These are phyloP conservation scores for Trichoderma simmonsii DNA, from an alignment of 2,329 filamentous ascomycete species.

Conservation along the genomic window DNA sequence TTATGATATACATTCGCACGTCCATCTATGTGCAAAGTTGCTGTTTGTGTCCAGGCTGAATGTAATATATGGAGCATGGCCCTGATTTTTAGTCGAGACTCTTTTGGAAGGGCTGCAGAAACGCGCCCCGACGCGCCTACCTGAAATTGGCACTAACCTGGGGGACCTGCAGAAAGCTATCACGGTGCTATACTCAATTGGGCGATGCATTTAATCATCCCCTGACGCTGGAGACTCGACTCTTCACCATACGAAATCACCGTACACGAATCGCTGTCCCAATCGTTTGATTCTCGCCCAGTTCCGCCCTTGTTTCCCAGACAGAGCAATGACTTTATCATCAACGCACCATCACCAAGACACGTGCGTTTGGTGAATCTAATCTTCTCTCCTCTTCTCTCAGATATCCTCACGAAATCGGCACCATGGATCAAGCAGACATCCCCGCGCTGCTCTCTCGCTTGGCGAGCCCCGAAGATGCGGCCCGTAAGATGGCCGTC, in stretches of 20 bases:
- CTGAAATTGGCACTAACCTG: not conserved
- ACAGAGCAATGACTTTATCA: conserved; percentile 8
- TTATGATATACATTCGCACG: not conserved
- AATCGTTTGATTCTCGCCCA: not conserved
- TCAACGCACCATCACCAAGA: not conserved
- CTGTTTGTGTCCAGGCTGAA: not conserved
- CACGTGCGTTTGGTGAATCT: not conserved
- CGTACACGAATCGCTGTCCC: not conserved
- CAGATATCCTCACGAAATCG: conserved; percentile 8
- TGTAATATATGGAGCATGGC: not conserved
- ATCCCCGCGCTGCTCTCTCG: conserved; percentile 63
- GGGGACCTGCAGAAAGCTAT: conserved; percentile 8
- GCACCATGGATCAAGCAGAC: conserved; percentile 62
- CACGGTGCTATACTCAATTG: not conserved
- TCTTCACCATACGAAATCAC: not conserved
- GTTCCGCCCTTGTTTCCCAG: not conserved
- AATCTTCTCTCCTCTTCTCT: not conserved
- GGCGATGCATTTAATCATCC: conserved; percentile 7
- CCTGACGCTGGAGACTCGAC: conserved; percentile 14
- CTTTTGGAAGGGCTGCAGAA: not conserved
- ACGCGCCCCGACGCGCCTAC: not conserved
- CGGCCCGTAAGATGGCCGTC: conserved; percentile 94
- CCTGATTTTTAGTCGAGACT: not conserved
- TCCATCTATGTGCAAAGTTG: not conserved
- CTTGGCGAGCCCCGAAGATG: conserved; percentile 73